Evolutionary conservation across 164 flowering plant species (phyloP), one percentile per base, ranked within the genome.

Genomic region (Euptelea pleiosperma): DNA sequence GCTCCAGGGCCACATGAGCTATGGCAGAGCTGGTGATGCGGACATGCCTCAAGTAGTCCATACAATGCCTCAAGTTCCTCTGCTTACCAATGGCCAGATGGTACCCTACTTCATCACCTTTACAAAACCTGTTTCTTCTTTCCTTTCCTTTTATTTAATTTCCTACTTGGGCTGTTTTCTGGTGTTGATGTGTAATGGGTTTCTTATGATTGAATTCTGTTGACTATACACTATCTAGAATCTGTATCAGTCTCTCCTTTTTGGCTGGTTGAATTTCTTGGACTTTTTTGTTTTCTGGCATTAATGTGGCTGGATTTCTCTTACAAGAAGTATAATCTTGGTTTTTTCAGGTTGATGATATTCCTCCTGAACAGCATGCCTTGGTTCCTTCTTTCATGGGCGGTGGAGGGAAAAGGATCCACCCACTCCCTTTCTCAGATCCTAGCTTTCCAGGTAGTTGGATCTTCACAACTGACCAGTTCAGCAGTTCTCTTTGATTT

Each of bases 371-470:
- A 61, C 79, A 80, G 22, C 79, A 74, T 72, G 82, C 82, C 49
- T 65, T 78, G 75, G 78, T 77, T 1, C 80, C 80, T 31, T 70
- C 82, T 11, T 78, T 62, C 69, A 68, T 72, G 64, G 82, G 73
- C 33, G 71, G 75, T 30, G 70, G 79, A 46, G 77, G 78, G 37
- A 79, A 75, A 70, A 70, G 79, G 52, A 74, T 76, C 52, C 82
- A 75, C 47, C 82, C 80, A 1, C 82, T 82, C 59, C 82, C 82
- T 50, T 73, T 73, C 65, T 47, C 81, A 53, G 83, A 81, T 62
- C 66, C 79, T 21, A 60, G 58, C 47, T 39, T 70, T 62, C 80
- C 74, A 34, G 80, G 82, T 72, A 50, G 30, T 54, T 37, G 9
- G 35, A 29, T 62, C 43, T 45, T 8, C 24, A 28, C 10, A 11